phyloP scores from a whole-genome alignment of 257 asterid species.

The Parsonsia alboflavescens region DNA sequence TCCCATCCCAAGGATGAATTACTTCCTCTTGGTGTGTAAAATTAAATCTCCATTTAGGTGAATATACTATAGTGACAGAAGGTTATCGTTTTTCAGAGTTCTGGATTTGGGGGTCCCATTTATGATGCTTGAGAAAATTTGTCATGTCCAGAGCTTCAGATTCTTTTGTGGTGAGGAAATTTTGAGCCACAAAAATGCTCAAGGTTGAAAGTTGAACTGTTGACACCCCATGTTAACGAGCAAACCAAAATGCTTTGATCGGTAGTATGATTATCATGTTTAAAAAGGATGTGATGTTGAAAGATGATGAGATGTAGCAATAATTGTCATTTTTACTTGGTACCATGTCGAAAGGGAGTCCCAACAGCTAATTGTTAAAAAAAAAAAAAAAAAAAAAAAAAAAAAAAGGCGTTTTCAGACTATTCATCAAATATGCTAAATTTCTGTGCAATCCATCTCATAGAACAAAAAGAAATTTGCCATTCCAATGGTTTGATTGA shows the following conservation, averaged over 20 bases:
- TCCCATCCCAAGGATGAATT: neutral
- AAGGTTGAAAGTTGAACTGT: neutral
- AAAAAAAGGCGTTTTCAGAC: too few species aligned
- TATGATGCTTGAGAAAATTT: slow-evolving; percentile 1
- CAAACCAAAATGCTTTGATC: neutral
- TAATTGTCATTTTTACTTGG: neutral
- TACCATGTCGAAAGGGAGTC: neutral
- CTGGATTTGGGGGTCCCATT: too few species aligned
- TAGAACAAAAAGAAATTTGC: too few species aligned
- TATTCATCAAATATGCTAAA: too few species aligned
- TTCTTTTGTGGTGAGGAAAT: neutral
- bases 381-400: too few species aligned
- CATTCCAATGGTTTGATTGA: too few species aligned
- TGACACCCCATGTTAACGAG: neutral
- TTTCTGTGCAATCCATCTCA: too few species aligned
- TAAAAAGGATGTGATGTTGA: neutral
- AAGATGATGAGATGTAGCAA: neutral
- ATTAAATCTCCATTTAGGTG: neutral
- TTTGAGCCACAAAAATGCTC: neutral
- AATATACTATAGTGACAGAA: neutral
- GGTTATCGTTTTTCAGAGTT: neutral
- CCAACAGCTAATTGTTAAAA: too few species aligned
- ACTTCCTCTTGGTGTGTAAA: neutral
- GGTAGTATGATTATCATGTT: too few species aligned
- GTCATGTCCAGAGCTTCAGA: neutral